A percentile compares a stretch with the other conserved stretches of the same genome.
Conservation (phyloP, 2,329 filamentous ascomycete species). For the Harringtonia aguacate region DNA sequence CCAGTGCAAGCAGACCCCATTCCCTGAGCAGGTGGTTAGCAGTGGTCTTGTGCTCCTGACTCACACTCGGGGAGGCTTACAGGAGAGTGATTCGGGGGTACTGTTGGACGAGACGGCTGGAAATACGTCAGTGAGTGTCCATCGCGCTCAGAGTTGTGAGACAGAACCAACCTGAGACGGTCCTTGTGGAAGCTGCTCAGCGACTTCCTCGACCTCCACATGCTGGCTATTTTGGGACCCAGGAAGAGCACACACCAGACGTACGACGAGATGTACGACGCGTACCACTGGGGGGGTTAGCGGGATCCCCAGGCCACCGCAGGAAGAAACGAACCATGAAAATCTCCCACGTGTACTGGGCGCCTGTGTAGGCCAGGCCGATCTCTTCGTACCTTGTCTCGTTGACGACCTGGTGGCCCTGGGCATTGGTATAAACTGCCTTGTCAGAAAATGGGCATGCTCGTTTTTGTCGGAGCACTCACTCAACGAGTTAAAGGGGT, state of each 20-base stretch:
- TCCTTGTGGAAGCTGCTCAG: background rate
- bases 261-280: slow-evolving; percentile 4
- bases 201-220: background rate
- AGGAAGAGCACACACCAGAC: slow-evolving; percentile 3
- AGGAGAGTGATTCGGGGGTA: background rate
- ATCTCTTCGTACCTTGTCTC: slow-evolving; percentile 12
- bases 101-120: slow-evolving; percentile 1
- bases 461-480: background rate
- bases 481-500: slow-evolving; percentile 8
- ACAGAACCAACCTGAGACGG: background rate
- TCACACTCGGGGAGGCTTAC: background rate
- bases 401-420: slow-evolving; percentile 8
- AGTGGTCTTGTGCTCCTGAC: background rate
- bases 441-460: background rate
- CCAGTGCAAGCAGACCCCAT: background rate
- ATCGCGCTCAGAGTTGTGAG: background rate
- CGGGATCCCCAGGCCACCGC: background rate
- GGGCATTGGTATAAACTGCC: slow-evolving; percentile 6
- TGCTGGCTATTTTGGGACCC: background rate
- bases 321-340: slow-evolving; percentile 9
- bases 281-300: slow-evolving; percentile 1
- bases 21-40: background rate
- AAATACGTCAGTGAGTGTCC: too few relatives aligned
- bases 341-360: slow-evolving; percentile 12
- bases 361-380: slow-evolving; percentile 11